Base-by-base conservation (phyloP, 2,329 filamentous ascomycete species). In the Cytospora chrysosperma region DNA sequence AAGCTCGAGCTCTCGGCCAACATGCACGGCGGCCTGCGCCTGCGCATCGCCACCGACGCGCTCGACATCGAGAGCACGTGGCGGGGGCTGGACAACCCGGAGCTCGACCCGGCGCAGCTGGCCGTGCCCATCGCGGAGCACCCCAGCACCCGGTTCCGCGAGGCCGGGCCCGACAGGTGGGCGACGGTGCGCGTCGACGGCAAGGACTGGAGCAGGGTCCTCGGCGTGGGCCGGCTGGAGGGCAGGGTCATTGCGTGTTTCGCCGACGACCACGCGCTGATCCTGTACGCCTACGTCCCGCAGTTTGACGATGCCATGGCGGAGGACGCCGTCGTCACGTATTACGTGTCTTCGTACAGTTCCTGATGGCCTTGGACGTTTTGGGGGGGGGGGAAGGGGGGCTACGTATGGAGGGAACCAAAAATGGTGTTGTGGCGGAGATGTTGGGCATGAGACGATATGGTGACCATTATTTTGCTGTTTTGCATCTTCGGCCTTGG, bases 191-290 rank as follows among this genome's bases (percentile, higher is more conserved):
- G 91, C 59, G 93, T 98, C 27, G 95, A 98, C 76, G 95, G 93
- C 37, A 90, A 88, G 74, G 95, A 99, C 74, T 98, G 95, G 94
- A 92, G 92, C 34, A 87, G 86, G 69, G 94, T 98, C n/a, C 81
- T 99, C 68, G 96, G 92, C 74, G 93, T 98, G 15, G 94, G 94
- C 1, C 83, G 93, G 57, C 78, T 98, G 32, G 94, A 95, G 69
- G 94, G 93, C 0, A 84, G 92, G 69, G 94, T 98, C 58, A 95
- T 98, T 79, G 95, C 93, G 62, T 97, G 93, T 73, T 93, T 96
- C 75, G 88, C 88, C 47, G 83, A 95, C 71, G 89, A 91, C 59
- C 88, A 93, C 73, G 91, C 91, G 2, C 75, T 96, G 67, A 92
- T 95, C 49, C 78, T 95, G 28, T 95, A 95, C 72, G 92, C 95